phyloP scores from a whole-genome alignment of 1,139 yeast species.

The Debaryomycetaceae sp. region DNA sequence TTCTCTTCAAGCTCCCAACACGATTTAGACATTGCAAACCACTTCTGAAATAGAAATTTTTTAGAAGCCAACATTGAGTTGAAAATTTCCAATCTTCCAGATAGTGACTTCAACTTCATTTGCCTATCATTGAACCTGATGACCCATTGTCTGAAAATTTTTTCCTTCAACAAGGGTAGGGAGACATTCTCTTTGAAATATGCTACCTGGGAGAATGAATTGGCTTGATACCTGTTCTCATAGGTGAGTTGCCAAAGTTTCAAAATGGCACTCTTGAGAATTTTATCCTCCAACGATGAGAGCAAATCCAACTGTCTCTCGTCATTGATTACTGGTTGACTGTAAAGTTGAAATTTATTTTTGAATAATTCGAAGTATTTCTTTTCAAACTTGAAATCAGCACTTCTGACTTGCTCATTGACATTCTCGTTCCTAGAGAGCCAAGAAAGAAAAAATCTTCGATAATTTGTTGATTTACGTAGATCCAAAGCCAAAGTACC shows the following conservation, averaged over 20 bases:
- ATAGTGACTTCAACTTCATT: conserved; percentile 10
- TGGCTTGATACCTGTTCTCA: conserved; percentile 12
- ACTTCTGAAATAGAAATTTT: conserved; percentile 9
- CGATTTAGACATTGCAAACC: conserved; percentile 8
- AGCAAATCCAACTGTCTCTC: background rate
- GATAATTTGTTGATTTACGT: background rate
- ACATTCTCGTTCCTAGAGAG: background rate
- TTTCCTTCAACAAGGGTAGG: conserved; percentile 5
- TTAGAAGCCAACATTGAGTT: conserved; percentile 8
- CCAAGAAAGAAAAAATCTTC: conserved; percentile 5
- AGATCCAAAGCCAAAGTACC: background rate
- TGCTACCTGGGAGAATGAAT: conserved; percentile 13
- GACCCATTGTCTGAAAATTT: conserved; percentile 21
- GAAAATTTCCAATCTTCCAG: conserved; percentile 11
- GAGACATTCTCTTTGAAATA: conserved; percentile 10
- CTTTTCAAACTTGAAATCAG: conserved; percentile 17
- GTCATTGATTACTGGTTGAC: background rate
- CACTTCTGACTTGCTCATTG: conserved; percentile 7
- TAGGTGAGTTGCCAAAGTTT: conserved; percentile 17
- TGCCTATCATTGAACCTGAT: conserved; percentile 13
- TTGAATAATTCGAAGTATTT: conserved; percentile 4
- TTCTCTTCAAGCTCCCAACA: background rate
- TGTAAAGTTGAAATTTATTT: background rate
- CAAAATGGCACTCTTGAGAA: background rate
- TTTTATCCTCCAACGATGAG: background rate